Conservation (phyloP, 139 green algal species). For the Picochlorum sp. region DNA sequence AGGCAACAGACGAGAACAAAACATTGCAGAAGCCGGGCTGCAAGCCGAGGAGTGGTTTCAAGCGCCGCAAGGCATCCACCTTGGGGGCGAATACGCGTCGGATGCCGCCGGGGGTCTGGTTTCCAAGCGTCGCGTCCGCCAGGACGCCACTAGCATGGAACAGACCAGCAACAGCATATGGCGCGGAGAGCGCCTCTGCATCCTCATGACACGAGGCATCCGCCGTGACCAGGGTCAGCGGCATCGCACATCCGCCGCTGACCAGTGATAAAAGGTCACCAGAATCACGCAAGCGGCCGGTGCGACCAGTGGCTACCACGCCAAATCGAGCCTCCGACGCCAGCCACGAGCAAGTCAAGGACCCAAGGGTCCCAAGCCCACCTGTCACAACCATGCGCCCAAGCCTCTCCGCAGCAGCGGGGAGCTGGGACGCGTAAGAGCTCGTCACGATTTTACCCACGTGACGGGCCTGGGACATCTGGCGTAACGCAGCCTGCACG, state of each 20-base stretch:
- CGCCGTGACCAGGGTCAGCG: slow-evolving; percentile 11
- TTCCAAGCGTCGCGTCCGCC: slow-evolving; percentile 46
- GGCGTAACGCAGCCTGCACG: slow-evolving; percentile 56
- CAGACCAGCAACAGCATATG: slow-evolving; percentile 28
- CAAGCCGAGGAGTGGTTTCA: neutral
- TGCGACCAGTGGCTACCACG: slow-evolving; percentile 39
- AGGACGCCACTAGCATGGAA: slow-evolving; percentile 69
- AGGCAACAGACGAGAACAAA: slow-evolving; percentile 45
- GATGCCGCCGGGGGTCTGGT: slow-evolving; percentile 31
- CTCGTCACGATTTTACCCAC: slow-evolving; percentile 76
- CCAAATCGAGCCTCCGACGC: slow-evolving; percentile 13
- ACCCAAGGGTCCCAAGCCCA: slow-evolving; percentile 60
- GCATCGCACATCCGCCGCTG: neutral
- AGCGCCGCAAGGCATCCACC: neutral
- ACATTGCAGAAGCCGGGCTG: slow-evolving; percentile 15
- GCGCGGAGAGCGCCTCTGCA: slow-evolving; percentile 33
- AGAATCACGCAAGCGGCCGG: slow-evolving; percentile 22
- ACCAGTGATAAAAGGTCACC: neutral
- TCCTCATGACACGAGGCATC: slow-evolving; percentile 18
- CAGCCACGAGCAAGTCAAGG: slow-evolving; percentile 48
- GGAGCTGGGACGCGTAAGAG: slow-evolving; percentile 16
- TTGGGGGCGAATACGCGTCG: slow-evolving; percentile 38
- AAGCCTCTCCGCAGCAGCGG: neutral
- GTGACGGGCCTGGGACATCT: slow-evolving; percentile 73
- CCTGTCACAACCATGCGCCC: slow-evolving; percentile 44